phyloP scores from a whole-genome alignment of 208 protist genomes.

The Tritrichomonas musculus region DNA sequence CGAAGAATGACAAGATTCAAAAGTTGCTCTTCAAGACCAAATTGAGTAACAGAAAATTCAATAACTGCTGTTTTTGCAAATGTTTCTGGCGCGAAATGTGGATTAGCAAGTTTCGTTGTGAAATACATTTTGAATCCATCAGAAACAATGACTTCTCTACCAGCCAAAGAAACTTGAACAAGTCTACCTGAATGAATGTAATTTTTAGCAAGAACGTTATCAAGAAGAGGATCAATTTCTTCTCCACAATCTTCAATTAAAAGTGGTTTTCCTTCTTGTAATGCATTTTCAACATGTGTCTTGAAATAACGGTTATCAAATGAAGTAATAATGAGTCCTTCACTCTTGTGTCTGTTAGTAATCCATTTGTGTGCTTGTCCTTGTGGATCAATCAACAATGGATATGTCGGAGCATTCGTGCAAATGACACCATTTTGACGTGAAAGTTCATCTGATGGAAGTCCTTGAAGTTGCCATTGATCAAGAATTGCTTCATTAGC shows the following conservation, averaged over 20 bases:
- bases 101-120: constrained; percentile 92
- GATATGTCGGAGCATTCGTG: constrained; percentile 76
- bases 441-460: constrained; percentile 95
- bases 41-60: constrained; percentile 96
- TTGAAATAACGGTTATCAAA: constrained; percentile 79
- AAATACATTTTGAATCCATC: constrained; percentile 75
- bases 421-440: constrained; percentile 98
- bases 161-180: constrained; percentile 68
- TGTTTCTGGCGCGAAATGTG: constrained; percentile 89
- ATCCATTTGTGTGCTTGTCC: constrained; percentile 91
- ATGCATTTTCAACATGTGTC: constrained; percentile 77
- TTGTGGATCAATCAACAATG: constrained; percentile 94
- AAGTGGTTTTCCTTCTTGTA: constrained; percentile 66
- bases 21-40: constrained; percentile 62
- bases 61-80: constrained; percentile 92
- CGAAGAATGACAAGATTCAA: constrained; percentile 79
- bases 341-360: constrained; percentile 56
- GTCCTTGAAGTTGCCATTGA: constrained; percentile 90
- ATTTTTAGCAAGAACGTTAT: constrained; percentile 91
- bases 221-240: constrained; percentile 91
- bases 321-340: constrained; percentile 69
- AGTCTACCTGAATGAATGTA: constrained; percentile 60
- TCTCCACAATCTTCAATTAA: constrained; percentile 90
- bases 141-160: constrained; percentile 55
- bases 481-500: constrained; percentile 83